A percentile compares a stretch with the other conserved stretches of the same genome.
These are phyloP conservation scores for Chrysoporthe austroafricana DNA, from an alignment of 2,329 filamentous ascomycete genomes.

Conservation along the genomic window DNA sequence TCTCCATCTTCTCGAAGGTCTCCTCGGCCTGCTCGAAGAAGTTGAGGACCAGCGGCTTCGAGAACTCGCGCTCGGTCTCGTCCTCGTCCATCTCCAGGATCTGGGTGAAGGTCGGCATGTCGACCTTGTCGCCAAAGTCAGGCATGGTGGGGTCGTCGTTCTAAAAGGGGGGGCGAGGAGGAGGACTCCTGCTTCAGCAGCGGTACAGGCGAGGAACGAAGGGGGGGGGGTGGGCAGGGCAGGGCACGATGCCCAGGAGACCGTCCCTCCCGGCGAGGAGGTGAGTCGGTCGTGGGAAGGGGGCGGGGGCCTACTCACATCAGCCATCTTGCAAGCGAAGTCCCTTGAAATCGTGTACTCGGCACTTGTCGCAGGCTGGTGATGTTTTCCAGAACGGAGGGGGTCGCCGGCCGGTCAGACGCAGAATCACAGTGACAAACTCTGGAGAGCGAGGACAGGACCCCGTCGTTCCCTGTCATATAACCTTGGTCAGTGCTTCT, in stretches of 20 bases:
- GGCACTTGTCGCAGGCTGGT: conserved; percentile 19
- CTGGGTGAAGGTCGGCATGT: conserved; percentile 82
- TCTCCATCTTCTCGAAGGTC: conserved; percentile 86
- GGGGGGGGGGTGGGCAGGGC: no score
- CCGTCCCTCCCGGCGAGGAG: no score
- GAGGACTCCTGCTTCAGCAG: conserved; percentile 8
- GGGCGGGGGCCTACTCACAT: conserved; percentile 14
- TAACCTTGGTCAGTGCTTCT: conserved; percentile 28
- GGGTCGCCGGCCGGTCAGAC: conserved; percentile 19
- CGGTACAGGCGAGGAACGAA: not conserved
- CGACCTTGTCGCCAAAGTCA: conserved; percentile 76
- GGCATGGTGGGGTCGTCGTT: conserved; percentile 47
- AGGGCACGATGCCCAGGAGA: no score
- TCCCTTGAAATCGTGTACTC: conserved; percentile 18
- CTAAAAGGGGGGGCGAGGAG: not conserved
- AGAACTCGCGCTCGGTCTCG: conserved; percentile 84
- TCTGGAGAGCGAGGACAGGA: conserved; percentile 15
- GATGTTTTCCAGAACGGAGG: conserved; percentile 12
- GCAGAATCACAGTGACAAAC: conserved; percentile 17
- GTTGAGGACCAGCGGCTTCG: conserved; percentile 81
- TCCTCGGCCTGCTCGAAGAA: conserved; percentile 91
- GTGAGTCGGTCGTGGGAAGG: not conserved
- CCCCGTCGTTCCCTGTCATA: conserved; percentile 26
- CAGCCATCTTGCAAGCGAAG: conserved; percentile 27
- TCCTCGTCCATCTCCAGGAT: conserved; percentile 99